phyloP scores from a whole-genome alignment of 805 yeast species.

The Candida takata region DNA sequence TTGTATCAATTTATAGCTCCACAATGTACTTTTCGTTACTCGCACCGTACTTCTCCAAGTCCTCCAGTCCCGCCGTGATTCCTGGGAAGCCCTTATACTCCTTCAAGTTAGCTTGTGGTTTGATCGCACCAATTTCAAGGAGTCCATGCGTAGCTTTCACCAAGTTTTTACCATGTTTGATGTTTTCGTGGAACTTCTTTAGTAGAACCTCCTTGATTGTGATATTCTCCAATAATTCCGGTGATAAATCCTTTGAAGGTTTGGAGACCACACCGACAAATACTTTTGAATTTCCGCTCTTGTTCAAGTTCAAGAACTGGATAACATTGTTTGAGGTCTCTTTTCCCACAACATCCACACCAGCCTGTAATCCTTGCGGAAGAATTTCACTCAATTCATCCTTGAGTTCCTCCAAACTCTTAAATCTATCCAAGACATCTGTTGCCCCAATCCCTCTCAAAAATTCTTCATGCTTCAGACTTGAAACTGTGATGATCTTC shows the following conservation, averaged over 20 bases:
- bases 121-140: conserved; percentile 23
- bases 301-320: conserved; percentile 22
- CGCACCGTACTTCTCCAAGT: conserved; percentile 35
- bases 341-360: conserved; percentile 39
- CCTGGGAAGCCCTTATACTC: conserved; percentile 31
- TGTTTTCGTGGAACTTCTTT: conserved; percentile 38
- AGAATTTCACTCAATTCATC: conserved; percentile 18
- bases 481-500: conserved; percentile 38
- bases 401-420: conserved; percentile 19
- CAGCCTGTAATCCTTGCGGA: conserved; percentile 28
- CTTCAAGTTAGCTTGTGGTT: conserved; percentile 29
- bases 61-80: conserved; percentile 30
- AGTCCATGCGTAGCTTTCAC: conserved; percentile 29
- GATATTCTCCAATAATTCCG: conserved; percentile 20
- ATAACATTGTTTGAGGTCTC: conserved; percentile 30
- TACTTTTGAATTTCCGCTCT: conserved; percentile 14
- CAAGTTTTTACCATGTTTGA: conserved; percentile 29
- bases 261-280: conserved; percentile 36
- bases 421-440: conserved; percentile 30
- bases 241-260: conserved; percentile 24
- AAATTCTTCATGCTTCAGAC: conserved; percentile 30
- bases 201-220: conserved; percentile 29
- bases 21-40: conserved; percentile 37
- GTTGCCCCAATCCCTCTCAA: conserved; percentile 38
- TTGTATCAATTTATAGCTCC: conserved; percentile 10